Base-by-base conservation (phyloP, 176 grass and related monocot genomes). In the Elymus sibiricus region DNA sequence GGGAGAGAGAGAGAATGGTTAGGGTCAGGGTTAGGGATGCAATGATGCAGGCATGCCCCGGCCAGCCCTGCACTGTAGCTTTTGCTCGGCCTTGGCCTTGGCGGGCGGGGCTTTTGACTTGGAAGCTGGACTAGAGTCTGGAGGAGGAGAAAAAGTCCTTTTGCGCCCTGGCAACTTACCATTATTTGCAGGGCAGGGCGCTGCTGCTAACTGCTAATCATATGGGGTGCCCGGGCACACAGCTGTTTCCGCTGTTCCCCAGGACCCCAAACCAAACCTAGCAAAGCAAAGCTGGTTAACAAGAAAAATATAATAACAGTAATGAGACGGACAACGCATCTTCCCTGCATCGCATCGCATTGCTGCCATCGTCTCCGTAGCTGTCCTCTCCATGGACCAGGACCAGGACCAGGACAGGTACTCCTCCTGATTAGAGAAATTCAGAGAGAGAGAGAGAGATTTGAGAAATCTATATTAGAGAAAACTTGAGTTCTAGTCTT, bases 201-300 rank as follows among this genome's bases (percentile, higher is more conserved):
- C n/a, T 22, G 0, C 17, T 74, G 62, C 72, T 46, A 74, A 25
- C 72, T 56, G 79, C 73, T 63, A 82, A 79, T 86, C 79, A 79
- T 87, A 83, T 86, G 60, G 44, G 49, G 24, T 34, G 37, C 46
- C 46, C 34, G 7, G 63, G 22, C 66, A 56, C 32, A 90, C 89
- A 90, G 84, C 89, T 87, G 89, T 55, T 79, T 4, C 53, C 53
- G 88, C 79, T 90, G 88, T 90, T 90, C 65, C 88, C 84, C 56
- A 90, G 79, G 89, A 65, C 88, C 56, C 70, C 79, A 55, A 83
- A 53, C 40, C 40, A 22, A 2, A 40, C 9, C 31, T 69, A 68
- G 7, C 9, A 68, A 0, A 17, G 31, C 32, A 19, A 9, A 26
- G 27, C 16, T n/a, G 64, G 53, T 82, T 82, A 49, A 22, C 49